Base-by-base conservation (phyloP, 352 stramenopile species). In the Globisporangium splendens region DNA sequence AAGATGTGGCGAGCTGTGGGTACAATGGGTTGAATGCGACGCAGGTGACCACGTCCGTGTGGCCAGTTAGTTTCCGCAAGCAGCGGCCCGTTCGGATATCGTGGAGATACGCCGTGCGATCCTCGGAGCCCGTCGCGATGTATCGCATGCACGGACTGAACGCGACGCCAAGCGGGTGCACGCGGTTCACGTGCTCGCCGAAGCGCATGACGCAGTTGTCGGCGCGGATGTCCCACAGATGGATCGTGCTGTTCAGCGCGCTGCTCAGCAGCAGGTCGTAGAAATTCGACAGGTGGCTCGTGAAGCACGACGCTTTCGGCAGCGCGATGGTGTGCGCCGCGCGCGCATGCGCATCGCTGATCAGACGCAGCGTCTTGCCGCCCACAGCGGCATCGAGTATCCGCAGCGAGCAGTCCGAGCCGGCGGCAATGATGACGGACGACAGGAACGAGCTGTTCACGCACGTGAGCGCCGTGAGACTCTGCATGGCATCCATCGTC, bases 111-210 rank as follows among this genome's bases (percentile, higher is more conserved):
- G 74, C 69, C 8, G 69, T 59, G 5, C 89, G 79, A 56, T 96
- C 89, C 67, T 96, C 88, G 1, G 83, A 96, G 39, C 89, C 89
- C 3, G 80, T 91, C 8, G 87, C 86, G 20, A 96, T 70, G 63
- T 95, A 96, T 17, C 89, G 83, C 85, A 96, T 94, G 70, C 89
- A 97, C 3, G 88, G 89, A 50, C 82, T 95, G 59, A 96, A 96
- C 14, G 79, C 73, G 35, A 81, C 63, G 8, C 81, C 80, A 1
- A 96, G 53, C 6, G 65, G 59, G 28, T 97, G 86, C 15, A 92
- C 80, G 52, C 85, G 82, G 68, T 96, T 96, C 17, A 85, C 65
- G 62, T 97, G 89, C 56, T 93, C 82, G 35, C 69, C 65, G 49
- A 96, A 93, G 46, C 74, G 82, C 75, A 94, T 89, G 54, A 93